Evolutionary conservation across 2,329 filamentous ascomycete species (phyloP), one percentile per base, ranked within the genome.

Genomic region (Talaromyces sp.): DNA sequence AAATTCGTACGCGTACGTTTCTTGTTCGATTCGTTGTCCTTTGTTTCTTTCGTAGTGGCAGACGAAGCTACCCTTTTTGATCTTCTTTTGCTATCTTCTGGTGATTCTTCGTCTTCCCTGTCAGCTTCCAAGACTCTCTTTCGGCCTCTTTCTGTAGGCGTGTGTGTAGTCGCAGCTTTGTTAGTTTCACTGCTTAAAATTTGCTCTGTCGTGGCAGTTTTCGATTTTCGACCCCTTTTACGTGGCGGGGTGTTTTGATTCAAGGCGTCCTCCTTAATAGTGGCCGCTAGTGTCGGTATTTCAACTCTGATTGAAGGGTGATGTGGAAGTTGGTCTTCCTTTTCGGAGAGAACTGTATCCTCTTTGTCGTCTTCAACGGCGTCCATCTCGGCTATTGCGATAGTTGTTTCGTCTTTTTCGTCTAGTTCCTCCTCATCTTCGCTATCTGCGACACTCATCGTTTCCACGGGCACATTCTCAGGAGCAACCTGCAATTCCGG

Each of bases 191-290:
- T 65, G 13, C 16, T 33, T 39, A 22, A n/a, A 3, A 10, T 3
- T 13, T 39, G 2, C 5, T 59, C 7, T 22, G 37, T 24, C 22
- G 59, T 35, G 54, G 56, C 11, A 41, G 14, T 37, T 48, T 64
- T 63, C 16, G 62, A 62, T 22, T 62, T 65, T 24, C 60, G 65
- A 11, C 62, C 63, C 57, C 43, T 65, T 62, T 61, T 65, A 43
- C 54, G 50, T 16, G 63, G 39, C 37, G 56, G n/a, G 2, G 52
- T 19, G 11, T 24, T 50, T 9, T 54, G 22, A 37, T 37, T 27
- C 13, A 41, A 24, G 6, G 35, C 24, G 43, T 59, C 54, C 22
- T 43, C 16, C 16, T 64, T 60, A 54, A 59, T 19, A 35, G 16
- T 56, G 14, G 54, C 37, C 43, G 66, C 31, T 39, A 47, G 48